A percentile compares a stretch with the other conserved stretches of the same genome.
Evolutionary conservation across 306 rosid species (phyloP).

Genomic region (Prunus mongolica): DNA sequence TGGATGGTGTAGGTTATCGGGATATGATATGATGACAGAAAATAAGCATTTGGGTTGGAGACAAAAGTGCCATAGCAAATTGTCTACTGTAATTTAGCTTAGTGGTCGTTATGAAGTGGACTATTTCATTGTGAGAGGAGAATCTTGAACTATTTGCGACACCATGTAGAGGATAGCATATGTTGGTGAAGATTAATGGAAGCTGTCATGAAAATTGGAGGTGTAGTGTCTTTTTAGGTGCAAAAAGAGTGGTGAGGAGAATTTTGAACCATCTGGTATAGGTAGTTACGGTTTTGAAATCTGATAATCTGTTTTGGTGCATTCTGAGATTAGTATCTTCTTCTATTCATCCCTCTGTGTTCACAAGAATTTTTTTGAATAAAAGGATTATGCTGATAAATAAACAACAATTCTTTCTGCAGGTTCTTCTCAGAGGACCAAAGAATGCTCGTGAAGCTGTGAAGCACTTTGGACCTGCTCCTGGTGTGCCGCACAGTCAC

Average conservation of each 20-base stretch:
- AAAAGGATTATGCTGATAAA: not conserved
- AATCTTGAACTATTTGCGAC: not conserved
- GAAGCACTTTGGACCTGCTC: constrained; percentile 67
- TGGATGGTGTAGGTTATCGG: not conserved
- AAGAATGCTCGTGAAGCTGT: constrained; percentile 70
- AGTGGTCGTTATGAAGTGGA: not conserved
- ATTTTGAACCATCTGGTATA: not conserved
- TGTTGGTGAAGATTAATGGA: not conserved
- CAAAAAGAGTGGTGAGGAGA: not conserved
- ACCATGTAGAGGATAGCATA: not conserved
- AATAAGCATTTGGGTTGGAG: not conserved
- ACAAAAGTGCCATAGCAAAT: not conserved
- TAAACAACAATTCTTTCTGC: not conserved
- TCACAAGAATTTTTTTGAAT: not conserved
- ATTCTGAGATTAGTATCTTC: not conserved
- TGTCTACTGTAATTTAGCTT: not conserved
- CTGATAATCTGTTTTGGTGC: not conserved
- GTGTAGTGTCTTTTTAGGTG: not conserved
- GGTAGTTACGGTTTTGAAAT: not conserved
- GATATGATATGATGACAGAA: not conserved
- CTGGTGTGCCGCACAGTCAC: constrained; percentile 71
- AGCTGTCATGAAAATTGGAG: not conserved
- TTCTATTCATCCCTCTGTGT: not conserved
- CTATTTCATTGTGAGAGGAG: not conserved
- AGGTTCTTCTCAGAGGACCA: constrained; percentile 63